These are phyloP conservation scores for Akanthomyces lecanii DNA, from an alignment of 2,329 filamentous ascomycete genomes.

Conservation along the genomic window DNA sequence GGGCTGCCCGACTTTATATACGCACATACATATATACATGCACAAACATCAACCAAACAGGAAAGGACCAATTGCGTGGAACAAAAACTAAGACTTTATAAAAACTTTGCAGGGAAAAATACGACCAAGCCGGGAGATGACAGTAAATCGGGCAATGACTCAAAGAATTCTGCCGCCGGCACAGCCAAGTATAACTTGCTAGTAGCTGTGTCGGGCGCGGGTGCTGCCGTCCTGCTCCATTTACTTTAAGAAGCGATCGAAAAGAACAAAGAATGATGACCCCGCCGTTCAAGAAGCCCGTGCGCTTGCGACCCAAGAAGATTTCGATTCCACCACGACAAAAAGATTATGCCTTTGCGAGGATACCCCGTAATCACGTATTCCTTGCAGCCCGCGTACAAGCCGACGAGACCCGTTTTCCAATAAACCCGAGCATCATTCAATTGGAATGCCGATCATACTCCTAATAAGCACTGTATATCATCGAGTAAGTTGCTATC, in stretches of 20 bases:
- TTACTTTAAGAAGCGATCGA: slow-evolving; percentile 13
- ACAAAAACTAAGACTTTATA: slow-evolving; percentile 16
- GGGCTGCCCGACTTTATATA: slow-evolving; percentile 6
- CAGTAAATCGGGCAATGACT: slow-evolving; percentile 2
- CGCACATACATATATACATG: slow-evolving; percentile 2
- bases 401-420: neutral
- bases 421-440: neutral
- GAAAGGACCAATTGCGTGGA: slow-evolving; percentile 3
- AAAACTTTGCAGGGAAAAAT: slow-evolving; percentile 9
- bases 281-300: slow-evolving; percentile 4
- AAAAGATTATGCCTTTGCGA: neutral
- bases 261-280: slow-evolving; percentile 4
- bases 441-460: neutral
- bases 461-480: neutral
- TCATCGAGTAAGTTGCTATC: slow-evolving; percentile 16
- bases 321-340: neutral
- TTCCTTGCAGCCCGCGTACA: neutral
- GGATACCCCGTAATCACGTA: slow-evolving; percentile 9
- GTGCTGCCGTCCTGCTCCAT: slow-evolving; percentile 8
- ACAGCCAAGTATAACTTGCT: slow-evolving; percentile 4
- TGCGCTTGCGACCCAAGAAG: neutral
- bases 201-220: slow-evolving; percentile 6
- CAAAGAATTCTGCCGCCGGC: neutral
- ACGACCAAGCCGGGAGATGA: slow-evolving; percentile 3
- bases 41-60: slow-evolving; percentile 1